Evolutionary conservation across 1,284 basidiomycete species (phyloP).

Genomic region (Xanthoconium separans): DNA sequence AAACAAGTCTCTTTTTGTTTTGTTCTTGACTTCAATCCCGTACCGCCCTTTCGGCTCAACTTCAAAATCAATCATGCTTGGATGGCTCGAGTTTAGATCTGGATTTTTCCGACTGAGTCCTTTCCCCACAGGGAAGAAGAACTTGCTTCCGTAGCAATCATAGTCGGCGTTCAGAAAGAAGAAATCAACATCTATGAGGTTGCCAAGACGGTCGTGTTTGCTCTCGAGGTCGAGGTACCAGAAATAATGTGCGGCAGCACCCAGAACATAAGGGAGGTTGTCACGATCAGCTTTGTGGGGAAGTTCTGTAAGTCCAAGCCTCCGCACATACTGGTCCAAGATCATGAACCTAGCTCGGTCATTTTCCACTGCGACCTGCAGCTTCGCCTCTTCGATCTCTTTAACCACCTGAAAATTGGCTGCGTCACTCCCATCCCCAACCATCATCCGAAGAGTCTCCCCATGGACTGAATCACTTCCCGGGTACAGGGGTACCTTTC

Average conservation of each 20-base stretch:
- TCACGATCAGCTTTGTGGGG: not conserved
- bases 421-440: not conserved
- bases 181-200: not conserved
- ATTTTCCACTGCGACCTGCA: not conserved
- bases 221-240: not conserved
- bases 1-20: conserved; percentile 16
- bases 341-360: not conserved
- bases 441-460: not conserved
- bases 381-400: not conserved
- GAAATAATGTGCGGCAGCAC: not conserved
- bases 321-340: not conserved
- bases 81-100: not conserved
- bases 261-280: not conserved
- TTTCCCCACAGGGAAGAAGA: not conserved
- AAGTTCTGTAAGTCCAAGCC: not conserved
- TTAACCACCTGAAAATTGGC: not conserved
- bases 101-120: not conserved
- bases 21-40: conserved; percentile 7
- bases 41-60: not conserved
- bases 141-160: not conserved
- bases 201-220: not conserved
- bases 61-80: not conserved
- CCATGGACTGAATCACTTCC: not conserved
- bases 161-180: not conserved
- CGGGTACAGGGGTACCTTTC: not conserved